A percentile compares a stretch with the other conserved stretches of the same genome.
These are phyloP conservation scores for Aschersonia sp. DNA, from an alignment of 2,329 filamentous ascomycete genomes.

Conservation along the genomic window DNA sequence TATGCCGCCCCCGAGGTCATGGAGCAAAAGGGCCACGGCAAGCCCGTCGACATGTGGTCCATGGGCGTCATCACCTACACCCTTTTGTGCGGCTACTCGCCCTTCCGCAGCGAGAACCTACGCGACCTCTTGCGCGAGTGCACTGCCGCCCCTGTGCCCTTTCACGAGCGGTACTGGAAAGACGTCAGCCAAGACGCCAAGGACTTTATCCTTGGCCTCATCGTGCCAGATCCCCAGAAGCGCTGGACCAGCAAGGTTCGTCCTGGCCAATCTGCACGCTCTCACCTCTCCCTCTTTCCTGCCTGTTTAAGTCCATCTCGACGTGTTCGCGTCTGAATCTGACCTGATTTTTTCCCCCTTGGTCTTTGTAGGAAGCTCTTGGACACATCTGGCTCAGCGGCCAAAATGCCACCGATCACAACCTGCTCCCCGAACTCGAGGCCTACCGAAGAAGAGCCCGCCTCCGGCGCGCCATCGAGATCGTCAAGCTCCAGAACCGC, in stretches of 20 bases:
- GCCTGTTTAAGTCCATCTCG: background rate
- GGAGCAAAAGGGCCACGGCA: conserved; percentile 93
- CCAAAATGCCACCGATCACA: conserved; percentile 84
- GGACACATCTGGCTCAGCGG: conserved; percentile 81
- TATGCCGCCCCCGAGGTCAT: conserved; percentile 97
- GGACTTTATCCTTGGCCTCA: conserved; percentile 72
- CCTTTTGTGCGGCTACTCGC: conserved; percentile 92
- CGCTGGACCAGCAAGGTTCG: conserved; percentile 65
- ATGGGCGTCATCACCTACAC: conserved; percentile 98
- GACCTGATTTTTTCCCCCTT: background rate
- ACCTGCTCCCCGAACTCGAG: conserved; percentile 85
- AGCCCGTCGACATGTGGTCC: conserved; percentile 99
- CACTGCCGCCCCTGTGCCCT: conserved; percentile 67
- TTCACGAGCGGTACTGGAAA: conserved; percentile 97
- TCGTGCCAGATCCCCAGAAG: conserved; percentile 64
- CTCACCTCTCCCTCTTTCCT: background rate
- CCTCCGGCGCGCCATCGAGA: conserved; percentile 83
- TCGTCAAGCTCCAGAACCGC: conserved; percentile 89
- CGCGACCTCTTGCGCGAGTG: conserved; percentile 92
- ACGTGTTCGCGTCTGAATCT: no score
- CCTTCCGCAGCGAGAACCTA: conserved; percentile 89
- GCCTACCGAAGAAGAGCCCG: conserved; percentile 85
- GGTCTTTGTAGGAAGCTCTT: conserved; percentile 48
- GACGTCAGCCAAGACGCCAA: conserved; percentile 93
- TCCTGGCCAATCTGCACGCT: background rate